phyloP scores from a whole-genome alignment of 495 filamentous ascomycete genomes.

The Aspergillus bridgeri region DNA sequence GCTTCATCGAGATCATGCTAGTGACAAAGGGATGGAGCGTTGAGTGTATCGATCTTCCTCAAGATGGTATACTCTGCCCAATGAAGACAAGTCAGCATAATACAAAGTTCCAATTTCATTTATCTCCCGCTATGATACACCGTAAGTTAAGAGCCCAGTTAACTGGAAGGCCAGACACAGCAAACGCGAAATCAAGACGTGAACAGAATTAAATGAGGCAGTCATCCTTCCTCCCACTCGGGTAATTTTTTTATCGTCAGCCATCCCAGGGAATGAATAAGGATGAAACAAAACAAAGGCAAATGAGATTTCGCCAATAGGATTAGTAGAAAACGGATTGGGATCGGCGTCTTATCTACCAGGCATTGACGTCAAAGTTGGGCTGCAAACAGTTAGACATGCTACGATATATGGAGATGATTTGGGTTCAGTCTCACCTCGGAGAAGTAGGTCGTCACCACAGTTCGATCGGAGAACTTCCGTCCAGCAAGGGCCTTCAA shows the following conservation, averaged over 20 bases:
- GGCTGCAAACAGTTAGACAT: conserved; percentile 48
- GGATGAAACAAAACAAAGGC: background rate
- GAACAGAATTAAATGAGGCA: background rate
- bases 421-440: conserved; percentile 56
- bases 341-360: conserved; percentile 42
- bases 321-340: background rate
- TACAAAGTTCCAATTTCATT: background rate
- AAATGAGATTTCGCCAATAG: background rate
- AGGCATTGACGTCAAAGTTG: conserved; percentile 74
- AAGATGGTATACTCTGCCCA: background rate
- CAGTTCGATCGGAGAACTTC: conserved; percentile 93
- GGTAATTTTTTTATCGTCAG: background rate
- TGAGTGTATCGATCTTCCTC: background rate
- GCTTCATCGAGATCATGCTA: no score
- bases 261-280: background rate
- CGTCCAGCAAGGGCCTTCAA: conserved; percentile 83
- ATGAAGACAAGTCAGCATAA: background rate
- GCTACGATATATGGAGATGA: background rate
- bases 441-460: conserved; percentile 92
- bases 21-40: no score
- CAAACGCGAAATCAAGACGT: background rate
- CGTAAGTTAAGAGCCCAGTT: background rate
- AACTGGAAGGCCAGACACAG: background rate
- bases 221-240: background rate
- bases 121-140: conserved; percentile 12